Evolutionary conservation across 768 basidiomycete genomes (phyloP), one percentile per base, ranked within the genome.

Genomic region (Amanita pseudoporphyria): DNA sequence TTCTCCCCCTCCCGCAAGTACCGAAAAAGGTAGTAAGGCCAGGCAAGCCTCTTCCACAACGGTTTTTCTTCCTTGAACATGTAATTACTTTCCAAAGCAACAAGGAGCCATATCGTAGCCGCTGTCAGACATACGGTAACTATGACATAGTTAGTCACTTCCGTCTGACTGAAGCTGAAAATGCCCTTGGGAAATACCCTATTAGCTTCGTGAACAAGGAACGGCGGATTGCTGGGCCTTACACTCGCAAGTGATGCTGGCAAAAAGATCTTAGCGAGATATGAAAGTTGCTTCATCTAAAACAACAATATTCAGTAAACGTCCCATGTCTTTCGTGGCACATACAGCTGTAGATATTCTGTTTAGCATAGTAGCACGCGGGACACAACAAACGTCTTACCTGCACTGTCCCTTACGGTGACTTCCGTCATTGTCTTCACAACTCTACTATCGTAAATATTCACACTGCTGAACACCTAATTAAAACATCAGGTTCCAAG

Each of bases 91-190:
- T 81, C 78, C 56, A 78, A 71, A 6, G 78, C 71, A 30, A 81
- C 62, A 28, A 79, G 69, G 18, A 76, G 57, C 78, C 80, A 83
- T n/a, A 72, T 53, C 7, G 77, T 76, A 9, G 71, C 51, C 6
- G 69, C 9, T 0, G 79, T 84, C 36, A 83, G 59, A 1, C 68
- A 57, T 6, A 80, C 35, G 1, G 78, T 71, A 1, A 61, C 62
- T 40, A 54, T 69, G 18, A 73, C 49, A 53, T 76, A 82, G 47
- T 67, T 63, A 44, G 80, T 65, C 59, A 75, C 71, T 28, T 45
- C 33, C 10, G 81, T 64, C n/a, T n/a, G n/a, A 54, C 81, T 82
- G 79, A 81, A 81, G 10, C 80, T 74, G 47, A 81, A 81, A 6
- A 79, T 61, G 33, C 65, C 71, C 80, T 80, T 49, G 2, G 3